Conservation (phyloP, 2,329 filamentous ascomycete genomes). For the Juglanconis sp. region DNA sequence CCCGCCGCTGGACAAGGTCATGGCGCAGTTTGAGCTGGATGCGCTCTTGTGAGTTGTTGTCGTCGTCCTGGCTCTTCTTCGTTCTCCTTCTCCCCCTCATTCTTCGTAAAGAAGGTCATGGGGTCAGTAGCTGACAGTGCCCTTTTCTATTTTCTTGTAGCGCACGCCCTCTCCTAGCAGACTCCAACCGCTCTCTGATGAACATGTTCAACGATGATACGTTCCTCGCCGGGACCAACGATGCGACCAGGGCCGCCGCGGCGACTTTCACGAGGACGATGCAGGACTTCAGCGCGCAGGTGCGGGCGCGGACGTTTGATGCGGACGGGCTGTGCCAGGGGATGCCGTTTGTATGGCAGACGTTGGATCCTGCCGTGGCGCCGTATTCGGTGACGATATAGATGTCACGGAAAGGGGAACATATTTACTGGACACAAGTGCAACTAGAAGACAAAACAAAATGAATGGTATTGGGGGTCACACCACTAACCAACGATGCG, state of each 20-base stretch:
- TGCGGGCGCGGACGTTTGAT: constrained; percentile 37
- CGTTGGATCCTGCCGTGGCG: constrained; percentile 16
- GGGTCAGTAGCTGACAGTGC: too few species aligned
- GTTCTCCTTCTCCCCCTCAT: too few species aligned
- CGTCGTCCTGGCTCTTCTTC: too few species aligned
- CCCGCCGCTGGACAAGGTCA: constrained; percentile 27
- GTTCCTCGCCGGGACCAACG: constrained; percentile 32
- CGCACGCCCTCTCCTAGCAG: constrained; percentile 33
- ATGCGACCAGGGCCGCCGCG: constrained; percentile 30
- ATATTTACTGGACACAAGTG: too few species aligned
- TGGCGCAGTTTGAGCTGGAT: constrained; percentile 34
- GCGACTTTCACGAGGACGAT: constrained; percentile 33
- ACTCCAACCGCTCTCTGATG: constrained; percentile 33
- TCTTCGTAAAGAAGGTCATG: too few species aligned
- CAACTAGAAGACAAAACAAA: too few species aligned
- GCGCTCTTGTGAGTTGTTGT: constrained; percentile 20
- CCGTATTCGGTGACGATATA: constrained; percentile 15
- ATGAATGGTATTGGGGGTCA: too few species aligned
- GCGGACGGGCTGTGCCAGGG: constrained; percentile 38
- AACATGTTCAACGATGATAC: constrained; percentile 36
- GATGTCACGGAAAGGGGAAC: neutral
- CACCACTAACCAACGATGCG: too few species aligned
- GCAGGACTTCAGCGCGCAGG: constrained; percentile 32
- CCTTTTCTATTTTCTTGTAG: constrained; percentile 27
- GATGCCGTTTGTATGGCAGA: constrained; percentile 42